Conservation (phyloP, 306 rosid species). For the Inga leiocalycina region DNA sequence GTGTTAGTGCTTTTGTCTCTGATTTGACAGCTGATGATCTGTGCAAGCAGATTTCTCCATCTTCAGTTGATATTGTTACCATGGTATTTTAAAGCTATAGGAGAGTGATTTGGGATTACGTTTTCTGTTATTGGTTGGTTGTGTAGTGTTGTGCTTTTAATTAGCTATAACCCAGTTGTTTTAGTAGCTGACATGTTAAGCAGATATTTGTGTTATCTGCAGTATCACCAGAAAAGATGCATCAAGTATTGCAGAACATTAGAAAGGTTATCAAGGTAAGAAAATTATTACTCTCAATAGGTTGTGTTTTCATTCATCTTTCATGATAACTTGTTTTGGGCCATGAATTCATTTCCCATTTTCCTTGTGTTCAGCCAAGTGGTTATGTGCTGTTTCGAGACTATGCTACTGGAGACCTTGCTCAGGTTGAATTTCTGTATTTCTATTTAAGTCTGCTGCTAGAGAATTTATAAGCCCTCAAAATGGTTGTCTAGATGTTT, state of each 20-base stretch:
- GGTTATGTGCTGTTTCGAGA: slow-evolving; percentile 82
- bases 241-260: slow-evolving; percentile 69
- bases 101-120: slow-evolving; percentile 7
- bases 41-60: slow-evolving; percentile 65
- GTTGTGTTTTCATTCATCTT: slow-evolving; percentile 23
- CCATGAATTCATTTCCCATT: slow-evolving; percentile 30
- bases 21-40: slow-evolving; percentile 89
- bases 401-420: slow-evolving; percentile 95
- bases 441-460: slow-evolving; percentile 14
- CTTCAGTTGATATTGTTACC: slow-evolving; percentile 83
- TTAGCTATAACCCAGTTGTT: slow-evolving; percentile 24
- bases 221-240: slow-evolving; percentile 96
- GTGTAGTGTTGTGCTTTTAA: slow-evolving; percentile 26
- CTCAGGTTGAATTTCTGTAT: slow-evolving; percentile 69
- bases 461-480: slow-evolving; percentile 3
- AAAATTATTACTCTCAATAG: slow-evolving; percentile 2
- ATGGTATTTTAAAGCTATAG: slow-evolving; percentile 62
- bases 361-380: slow-evolving; percentile 61
- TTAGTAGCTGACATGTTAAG: slow-evolving; percentile 76
- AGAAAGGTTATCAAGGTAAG: slow-evolving; percentile 76
- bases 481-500: slow-evolving; percentile 11
- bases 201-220: slow-evolving; percentile 97
- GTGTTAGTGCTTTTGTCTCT: slow-evolving; percentile 74
- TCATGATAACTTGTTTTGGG: slow-evolving; percentile 22
- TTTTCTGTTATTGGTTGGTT: slow-evolving; percentile 28